Evolutionary conservation across 2,329 filamentous ascomycete genomes (phyloP).

Genomic region (Venturia aucupariae): DNA sequence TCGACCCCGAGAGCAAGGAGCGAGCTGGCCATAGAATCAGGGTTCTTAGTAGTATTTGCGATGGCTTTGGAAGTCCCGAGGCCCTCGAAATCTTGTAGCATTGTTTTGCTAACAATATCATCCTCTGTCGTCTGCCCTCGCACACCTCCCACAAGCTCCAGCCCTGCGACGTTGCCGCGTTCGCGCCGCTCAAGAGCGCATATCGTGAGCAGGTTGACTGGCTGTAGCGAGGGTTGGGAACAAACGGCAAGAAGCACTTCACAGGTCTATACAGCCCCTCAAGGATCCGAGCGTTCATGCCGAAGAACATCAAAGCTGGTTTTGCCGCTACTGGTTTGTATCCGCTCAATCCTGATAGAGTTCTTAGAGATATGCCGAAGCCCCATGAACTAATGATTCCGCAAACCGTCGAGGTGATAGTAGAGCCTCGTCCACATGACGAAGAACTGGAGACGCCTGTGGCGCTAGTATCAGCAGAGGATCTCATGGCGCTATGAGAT

Average conservation of each 20-base stretch:
- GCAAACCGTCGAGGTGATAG: constrained; percentile 9
- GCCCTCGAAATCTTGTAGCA: not conserved
- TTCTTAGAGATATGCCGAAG: constrained; percentile 14
- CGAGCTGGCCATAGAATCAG: constrained; percentile 21
- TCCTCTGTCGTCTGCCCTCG: constrained; percentile 25
- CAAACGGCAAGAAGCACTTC: constrained; percentile 21
- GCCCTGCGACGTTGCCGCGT: constrained; percentile 21
- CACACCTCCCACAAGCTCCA: constrained; percentile 22
- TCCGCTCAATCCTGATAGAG: constrained; percentile 13
- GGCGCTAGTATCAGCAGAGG: constrained; percentile 21
- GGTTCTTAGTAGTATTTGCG: not conserved
- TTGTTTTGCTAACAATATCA: constrained; percentile 23
- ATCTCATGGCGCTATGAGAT: not conserved
- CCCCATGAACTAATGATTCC: constrained; percentile 13
- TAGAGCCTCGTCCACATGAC: constrained; percentile 7
- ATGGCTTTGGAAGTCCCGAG: constrained; percentile 9
- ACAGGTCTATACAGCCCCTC: constrained; percentile 21
- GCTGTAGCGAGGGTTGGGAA: constrained; percentile 19
- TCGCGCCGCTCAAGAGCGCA: constrained; percentile 20
- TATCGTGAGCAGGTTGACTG: constrained; percentile 22
- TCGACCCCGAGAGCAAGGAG: constrained; percentile 23
- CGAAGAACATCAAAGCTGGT: constrained; percentile 13
- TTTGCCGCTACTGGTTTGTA: constrained; percentile 3
- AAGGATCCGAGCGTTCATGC: constrained; percentile 13
- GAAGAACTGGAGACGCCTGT: constrained; percentile 16